These are phyloP conservation scores for Usnea hakonensis DNA, from an alignment of 495 filamentous ascomycete species.

Conservation along the genomic window DNA sequence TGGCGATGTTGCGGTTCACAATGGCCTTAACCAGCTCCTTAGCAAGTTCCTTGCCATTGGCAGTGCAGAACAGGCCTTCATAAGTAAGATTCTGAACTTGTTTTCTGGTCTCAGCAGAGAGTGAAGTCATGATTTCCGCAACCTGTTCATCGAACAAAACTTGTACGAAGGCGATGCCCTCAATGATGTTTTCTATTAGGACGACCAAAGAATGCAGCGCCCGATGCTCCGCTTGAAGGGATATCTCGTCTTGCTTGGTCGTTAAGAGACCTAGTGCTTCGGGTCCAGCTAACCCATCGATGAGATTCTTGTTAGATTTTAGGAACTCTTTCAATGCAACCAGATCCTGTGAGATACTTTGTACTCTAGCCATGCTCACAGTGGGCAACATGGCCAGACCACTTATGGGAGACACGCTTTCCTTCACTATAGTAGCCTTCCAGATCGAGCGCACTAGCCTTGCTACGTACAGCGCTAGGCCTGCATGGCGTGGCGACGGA, in stretches of 20 bases:
- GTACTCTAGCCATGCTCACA: conserved; percentile 56
- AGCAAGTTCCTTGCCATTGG: conserved; percentile 77
- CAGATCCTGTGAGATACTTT: conserved; percentile 69
- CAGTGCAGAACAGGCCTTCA: conserved; percentile 72
- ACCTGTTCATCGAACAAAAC: conserved; percentile 90
- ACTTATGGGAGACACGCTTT: conserved; percentile 50
- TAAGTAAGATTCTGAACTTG: conserved; percentile 71
- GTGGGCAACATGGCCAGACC: conserved; percentile 42
- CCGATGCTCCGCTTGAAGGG: conserved; percentile 86
- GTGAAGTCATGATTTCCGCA: conserved; percentile 73
- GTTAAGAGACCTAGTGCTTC: conserved; percentile 62
- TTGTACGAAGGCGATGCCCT: conserved; percentile 90
- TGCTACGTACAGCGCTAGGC: conserved; percentile 77
- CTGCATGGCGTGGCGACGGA: conserved; percentile 82
- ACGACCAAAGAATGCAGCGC: conserved; percentile 78
- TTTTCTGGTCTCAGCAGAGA: conserved; percentile 60
- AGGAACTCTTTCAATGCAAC: conserved; percentile 73
- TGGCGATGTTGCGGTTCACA: conserved; percentile 93
- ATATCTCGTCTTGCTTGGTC: conserved; percentile 80
- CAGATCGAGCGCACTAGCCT: conserved; percentile 80
- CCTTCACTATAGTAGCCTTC: conserved; percentile 57
- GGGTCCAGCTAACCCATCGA: conserved; percentile 83
- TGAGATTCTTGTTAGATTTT: conserved; percentile 73
- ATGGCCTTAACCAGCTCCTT: conserved; percentile 96
- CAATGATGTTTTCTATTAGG: conserved; percentile 76